Conservation (phyloP, 345 rosid genomes). For the Carallia brachiata region DNA sequence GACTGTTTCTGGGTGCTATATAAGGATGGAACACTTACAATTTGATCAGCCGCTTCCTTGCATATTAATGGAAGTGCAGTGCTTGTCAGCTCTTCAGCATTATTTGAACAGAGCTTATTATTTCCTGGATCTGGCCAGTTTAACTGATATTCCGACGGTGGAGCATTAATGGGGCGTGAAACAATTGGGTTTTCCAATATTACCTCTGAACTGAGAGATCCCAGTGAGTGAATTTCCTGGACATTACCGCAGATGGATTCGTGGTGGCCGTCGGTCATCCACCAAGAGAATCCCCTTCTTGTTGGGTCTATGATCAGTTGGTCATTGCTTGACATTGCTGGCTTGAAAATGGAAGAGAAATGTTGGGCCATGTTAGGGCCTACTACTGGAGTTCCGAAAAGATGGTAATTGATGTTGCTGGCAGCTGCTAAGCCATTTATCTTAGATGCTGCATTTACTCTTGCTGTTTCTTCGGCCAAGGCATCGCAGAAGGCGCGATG, state of each 20-base stretch:
- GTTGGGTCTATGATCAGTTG: constrained; percentile 10
- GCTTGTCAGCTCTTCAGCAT: constrained; percentile 35
- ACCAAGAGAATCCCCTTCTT: constrained; percentile 37
- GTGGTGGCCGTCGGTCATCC: constrained; percentile 39
- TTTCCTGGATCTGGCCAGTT: constrained; percentile 53
- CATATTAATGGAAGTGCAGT: constrained; percentile 31
- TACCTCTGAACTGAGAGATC: constrained; percentile 27
- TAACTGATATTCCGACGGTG: constrained; percentile 34
- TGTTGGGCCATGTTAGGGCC: constrained; percentile 43
- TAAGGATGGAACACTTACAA: constrained; percentile 66
- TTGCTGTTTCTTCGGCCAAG: constrained; percentile 91
- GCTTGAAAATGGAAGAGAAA: constrained; percentile 57
- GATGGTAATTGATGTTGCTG: constrained; percentile 35
- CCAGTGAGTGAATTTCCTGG: constrained; percentile 40
- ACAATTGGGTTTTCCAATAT: constrained; percentile 26
- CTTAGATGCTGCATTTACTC: constrained; percentile 71
- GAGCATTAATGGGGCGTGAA: constrained; percentile 23
- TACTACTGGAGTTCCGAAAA: constrained; percentile 43
- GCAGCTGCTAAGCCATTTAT: constrained; percentile 36
- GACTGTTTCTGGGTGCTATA: constrained; percentile 52
- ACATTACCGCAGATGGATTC: constrained; percentile 13
- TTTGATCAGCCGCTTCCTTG: constrained; percentile 39
- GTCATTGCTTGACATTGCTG: constrained; percentile 35
- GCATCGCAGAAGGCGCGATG: constrained; percentile 99
- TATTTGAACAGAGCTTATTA: constrained; percentile 30